These are phyloP conservation scores for Pichia membranifaciens DNA, from an alignment of 805 yeast species.

Conservation along the genomic window DNA sequence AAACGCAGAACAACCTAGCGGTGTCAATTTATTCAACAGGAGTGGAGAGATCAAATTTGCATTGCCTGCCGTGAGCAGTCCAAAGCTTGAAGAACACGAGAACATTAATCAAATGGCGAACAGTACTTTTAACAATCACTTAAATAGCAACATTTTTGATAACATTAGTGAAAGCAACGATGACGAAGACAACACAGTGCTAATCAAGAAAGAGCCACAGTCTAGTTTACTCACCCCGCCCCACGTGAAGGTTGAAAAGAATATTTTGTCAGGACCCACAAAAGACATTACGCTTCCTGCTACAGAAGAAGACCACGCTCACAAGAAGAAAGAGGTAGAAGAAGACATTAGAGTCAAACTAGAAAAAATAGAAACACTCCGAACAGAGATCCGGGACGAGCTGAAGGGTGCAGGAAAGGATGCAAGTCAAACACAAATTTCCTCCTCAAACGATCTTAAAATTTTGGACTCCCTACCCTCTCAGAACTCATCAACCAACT, in stretches of 20 bases:
- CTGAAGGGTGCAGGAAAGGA: background rate
- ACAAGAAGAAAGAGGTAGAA: background rate
- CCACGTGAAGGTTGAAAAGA: background rate
- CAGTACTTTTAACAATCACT: slow-evolving; percentile 1
- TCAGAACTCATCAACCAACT: background rate
- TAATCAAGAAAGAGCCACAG: background rate
- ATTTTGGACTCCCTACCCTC: background rate
- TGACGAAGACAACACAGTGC: too few relatives aligned
- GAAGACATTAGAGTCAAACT: slow-evolving; percentile 5
- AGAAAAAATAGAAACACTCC: background rate
- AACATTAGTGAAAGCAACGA: too few relatives aligned
- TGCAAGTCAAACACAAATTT: background rate
- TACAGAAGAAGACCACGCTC: background rate
- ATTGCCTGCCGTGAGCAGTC: background rate
- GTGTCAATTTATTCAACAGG: slow-evolving; percentile 5
- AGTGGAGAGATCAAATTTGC: slow-evolving; percentile 11
- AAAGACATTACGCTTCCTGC: background rate
- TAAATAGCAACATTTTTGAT: background rate
- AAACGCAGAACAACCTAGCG: slow-evolving; percentile 16
- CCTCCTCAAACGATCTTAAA: background rate
- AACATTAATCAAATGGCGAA: slow-evolving; percentile 3
- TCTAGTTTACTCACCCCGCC: background rate
- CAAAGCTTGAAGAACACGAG: background rate
- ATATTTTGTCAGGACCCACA: background rate
- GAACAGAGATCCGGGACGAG: slow-evolving; percentile 5